Conservation (phyloP, 2,329 filamentous ascomycete genomes). For the Phyllosticta citribraziliensis region DNA sequence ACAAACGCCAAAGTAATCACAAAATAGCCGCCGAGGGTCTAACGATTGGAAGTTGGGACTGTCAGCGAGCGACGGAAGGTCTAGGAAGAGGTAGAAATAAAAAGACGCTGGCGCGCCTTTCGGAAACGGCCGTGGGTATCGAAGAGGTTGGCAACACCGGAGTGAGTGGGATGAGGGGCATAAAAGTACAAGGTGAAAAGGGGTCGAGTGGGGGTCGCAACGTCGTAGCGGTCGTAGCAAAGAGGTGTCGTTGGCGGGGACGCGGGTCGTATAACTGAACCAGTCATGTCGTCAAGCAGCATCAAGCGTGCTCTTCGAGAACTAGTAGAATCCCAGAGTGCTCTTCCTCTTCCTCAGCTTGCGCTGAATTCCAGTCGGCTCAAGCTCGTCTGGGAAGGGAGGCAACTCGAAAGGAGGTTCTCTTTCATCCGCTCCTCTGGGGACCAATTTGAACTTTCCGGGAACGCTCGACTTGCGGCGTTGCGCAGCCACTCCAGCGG, state of each 20-base stretch:
- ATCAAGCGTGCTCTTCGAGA: not conserved
- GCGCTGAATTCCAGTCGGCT: constrained; percentile 10
- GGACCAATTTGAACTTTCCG: constrained; percentile 19
- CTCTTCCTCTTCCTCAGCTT: constrained; percentile 27
- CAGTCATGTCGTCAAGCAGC: not conserved
- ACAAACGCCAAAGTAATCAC: not conserved
- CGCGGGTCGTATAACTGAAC: not conserved
- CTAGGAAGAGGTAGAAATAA: not conserved
- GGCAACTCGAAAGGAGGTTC: constrained; percentile 25
- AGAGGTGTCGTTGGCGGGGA: not conserved
- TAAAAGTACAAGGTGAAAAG: not conserved
- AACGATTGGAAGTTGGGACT: not conserved
- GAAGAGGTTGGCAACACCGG: not conserved
- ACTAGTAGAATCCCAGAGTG: constrained; percentile 19
- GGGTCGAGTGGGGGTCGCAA: not conserved
- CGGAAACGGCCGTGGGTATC: not conserved
- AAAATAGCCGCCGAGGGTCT: not conserved
- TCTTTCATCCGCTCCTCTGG: constrained; percentile 26
- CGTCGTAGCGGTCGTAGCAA: not conserved
- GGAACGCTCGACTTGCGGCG: constrained; percentile 7
- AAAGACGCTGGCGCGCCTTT: not conserved
- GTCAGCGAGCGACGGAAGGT: not conserved
- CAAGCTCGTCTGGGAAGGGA: constrained; percentile 19
- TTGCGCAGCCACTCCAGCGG: not conserved
- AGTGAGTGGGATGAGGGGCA: not conserved